These are phyloP conservation scores for Gaillardinia entomophila DNA, from an alignment of 805 yeast species.

Conservation along the genomic window DNA sequence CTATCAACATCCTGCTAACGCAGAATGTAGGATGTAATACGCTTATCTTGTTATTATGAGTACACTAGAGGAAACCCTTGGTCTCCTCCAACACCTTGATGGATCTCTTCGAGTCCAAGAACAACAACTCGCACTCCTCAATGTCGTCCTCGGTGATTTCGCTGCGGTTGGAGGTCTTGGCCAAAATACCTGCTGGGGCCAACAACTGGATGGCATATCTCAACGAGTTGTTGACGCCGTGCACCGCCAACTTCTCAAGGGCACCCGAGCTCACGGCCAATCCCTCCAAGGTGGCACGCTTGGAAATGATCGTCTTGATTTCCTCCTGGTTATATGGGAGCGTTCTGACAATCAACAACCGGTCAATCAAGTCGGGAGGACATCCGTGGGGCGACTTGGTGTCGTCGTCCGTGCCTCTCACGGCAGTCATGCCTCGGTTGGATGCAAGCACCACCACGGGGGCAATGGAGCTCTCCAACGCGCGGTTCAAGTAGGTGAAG, in stretches of 20 bases:
- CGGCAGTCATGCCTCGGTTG: slow-evolving; percentile 87
- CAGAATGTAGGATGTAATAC: too few relatives aligned
- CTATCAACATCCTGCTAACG: background rate
- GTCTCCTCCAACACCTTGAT: slow-evolving; percentile 57
- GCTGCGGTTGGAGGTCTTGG: slow-evolving; percentile 64
- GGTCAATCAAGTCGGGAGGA: slow-evolving; percentile 90
- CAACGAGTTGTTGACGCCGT: slow-evolving; percentile 74
- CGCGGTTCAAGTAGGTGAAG: slow-evolving; percentile 91
- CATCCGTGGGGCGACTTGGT: slow-evolving; percentile 90
- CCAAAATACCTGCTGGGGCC: slow-evolving; percentile 83
- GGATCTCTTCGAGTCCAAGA: slow-evolving; percentile 82
- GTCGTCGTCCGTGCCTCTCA: slow-evolving; percentile 84
- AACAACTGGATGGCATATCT: slow-evolving; percentile 89
- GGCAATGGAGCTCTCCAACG: slow-evolving; percentile 92
- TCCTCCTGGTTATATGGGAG: slow-evolving; percentile 83
- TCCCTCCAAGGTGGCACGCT: slow-evolving; percentile 75
- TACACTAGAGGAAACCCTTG: slow-evolving; percentile 28
- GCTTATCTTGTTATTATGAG: too few relatives aligned
- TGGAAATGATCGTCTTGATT: slow-evolving; percentile 72
- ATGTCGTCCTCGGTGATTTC: slow-evolving; percentile 67
- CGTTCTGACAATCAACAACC: slow-evolving; percentile 88
- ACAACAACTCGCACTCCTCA: slow-evolving; percentile 76
- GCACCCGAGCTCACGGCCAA: slow-evolving; percentile 65
- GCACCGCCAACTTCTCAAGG: slow-evolving; percentile 62
- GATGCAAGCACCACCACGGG: slow-evolving; percentile 99